Evolutionary conservation across 768 basidiomycete genomes (phyloP).

Genomic region (Suillus tomentosus): DNA sequence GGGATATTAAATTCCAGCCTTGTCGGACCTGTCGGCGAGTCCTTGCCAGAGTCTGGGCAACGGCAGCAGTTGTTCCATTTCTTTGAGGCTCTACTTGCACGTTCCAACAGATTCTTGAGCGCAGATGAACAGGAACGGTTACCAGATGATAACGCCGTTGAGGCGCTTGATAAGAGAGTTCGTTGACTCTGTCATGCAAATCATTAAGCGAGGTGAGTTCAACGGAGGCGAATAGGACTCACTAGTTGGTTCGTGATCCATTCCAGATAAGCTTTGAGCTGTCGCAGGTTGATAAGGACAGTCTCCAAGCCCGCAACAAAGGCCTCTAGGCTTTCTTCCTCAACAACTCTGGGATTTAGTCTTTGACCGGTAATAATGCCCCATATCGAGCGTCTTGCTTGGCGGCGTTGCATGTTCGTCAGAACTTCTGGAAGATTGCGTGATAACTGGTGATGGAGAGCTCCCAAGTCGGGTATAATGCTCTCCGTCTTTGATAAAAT

Average conservation of each 20-base stretch:
- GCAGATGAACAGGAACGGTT: not conserved
- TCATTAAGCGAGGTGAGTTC: constrained; percentile 21
- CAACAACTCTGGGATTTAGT: constrained; percentile 2
- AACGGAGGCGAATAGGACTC: constrained; percentile 14
- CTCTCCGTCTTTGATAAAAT: constrained; percentile 24
- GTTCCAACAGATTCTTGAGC: not conserved
- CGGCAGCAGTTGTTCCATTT: not conserved
- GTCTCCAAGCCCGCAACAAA: constrained; percentile 26
- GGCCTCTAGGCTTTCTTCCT: constrained; percentile 16
- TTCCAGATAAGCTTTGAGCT: constrained; percentile 29
- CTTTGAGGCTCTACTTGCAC: not conserved
- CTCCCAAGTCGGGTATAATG: constrained; percentile 20
- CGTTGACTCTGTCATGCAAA: not conserved
- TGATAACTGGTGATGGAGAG: constrained; percentile 19
- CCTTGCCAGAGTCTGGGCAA: constrained; percentile 1
- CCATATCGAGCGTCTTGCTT: constrained; percentile 4
- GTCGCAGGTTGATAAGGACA: constrained; percentile 21
- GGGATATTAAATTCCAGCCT: constrained; percentile 8
- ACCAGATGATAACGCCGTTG: not conserved
- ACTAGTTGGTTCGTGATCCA: constrained; percentile 31
- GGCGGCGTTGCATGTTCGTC: not conserved
- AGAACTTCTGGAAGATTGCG: constrained; percentile 3
- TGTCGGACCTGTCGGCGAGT: not conserved
- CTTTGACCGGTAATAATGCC: not conserved
- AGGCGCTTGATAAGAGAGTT: not conserved